Percentiles rank a stretch among this genome's conserved stretches.
phyloP scores from a whole-genome alignment of 2,329 filamentous ascomycete species.

The Hymenoscyphus albidus region DNA sequence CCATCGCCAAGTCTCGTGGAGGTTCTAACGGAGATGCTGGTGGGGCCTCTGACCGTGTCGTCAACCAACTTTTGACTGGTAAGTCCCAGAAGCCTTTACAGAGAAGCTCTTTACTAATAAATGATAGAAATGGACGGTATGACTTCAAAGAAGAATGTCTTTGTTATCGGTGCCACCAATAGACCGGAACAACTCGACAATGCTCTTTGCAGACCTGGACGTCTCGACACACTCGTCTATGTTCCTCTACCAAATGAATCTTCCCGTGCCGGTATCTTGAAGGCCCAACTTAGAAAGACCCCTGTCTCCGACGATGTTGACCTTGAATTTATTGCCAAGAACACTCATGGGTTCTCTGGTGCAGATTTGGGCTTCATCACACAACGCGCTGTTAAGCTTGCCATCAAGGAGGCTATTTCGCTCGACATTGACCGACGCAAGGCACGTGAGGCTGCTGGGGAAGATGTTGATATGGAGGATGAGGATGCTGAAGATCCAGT shows the following conservation, averaged over 20 bases:
- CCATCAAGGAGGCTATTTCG: slow-evolving; percentile 94
- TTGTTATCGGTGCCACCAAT: slow-evolving; percentile 98
- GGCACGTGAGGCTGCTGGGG: slow-evolving; percentile 80
- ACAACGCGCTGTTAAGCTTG: slow-evolving; percentile 97
- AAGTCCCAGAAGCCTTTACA: slow-evolving; percentile 41
- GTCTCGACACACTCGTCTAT: slow-evolving; percentile 98
- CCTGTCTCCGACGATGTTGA: slow-evolving; percentile 86
- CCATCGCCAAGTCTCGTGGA: slow-evolving; percentile 98
- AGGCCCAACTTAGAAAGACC: slow-evolving; percentile 97
- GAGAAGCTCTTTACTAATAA: slow-evolving; percentile 40
- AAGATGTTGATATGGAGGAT: slow-evolving; percentile 79
- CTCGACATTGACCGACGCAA: slow-evolving; percentile 86
- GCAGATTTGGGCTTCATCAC: slow-evolving; percentile 99
- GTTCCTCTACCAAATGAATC: slow-evolving; percentile 91
- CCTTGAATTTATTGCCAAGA: slow-evolving; percentile 85
- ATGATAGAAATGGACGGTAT: slow-evolving; percentile 91
- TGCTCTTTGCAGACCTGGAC: slow-evolving; percentile 94
- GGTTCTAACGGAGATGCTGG: slow-evolving; percentile 94
- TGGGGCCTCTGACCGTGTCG: slow-evolving; percentile 97
- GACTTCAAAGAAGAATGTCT: slow-evolving; percentile 99
- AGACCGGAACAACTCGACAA: slow-evolving; percentile 97
- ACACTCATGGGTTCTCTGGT: slow-evolving; percentile 99
- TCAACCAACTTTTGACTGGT: slow-evolving; percentile 98
- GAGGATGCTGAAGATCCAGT: slow-evolving; percentile 85
- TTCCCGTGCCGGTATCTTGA: slow-evolving; percentile 85